phyloP scores from a whole-genome alignment of 2,329 filamentous ascomycete species.

The Mycosphaerella sp. region DNA sequence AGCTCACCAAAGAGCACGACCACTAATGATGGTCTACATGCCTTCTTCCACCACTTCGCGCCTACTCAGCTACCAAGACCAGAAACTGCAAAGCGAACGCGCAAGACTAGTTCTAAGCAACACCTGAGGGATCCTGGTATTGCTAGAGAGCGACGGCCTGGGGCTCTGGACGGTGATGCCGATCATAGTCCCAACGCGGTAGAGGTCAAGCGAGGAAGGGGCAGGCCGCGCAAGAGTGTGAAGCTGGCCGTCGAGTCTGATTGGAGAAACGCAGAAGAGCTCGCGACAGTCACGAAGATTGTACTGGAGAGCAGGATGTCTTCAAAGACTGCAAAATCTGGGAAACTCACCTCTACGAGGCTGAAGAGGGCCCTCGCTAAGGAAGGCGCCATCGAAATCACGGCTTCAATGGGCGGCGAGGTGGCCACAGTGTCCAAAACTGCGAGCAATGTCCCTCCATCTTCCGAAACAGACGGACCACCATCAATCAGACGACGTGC shows the following conservation, averaged over 20 bases:
- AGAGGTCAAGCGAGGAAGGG: background rate
- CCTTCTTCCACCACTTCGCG: constrained; percentile 4
- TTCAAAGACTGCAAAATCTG: background rate
- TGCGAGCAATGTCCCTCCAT: background rate
- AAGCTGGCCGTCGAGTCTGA: background rate
- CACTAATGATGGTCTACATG: background rate
- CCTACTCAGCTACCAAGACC: background rate
- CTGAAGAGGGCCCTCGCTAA: background rate
- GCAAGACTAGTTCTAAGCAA: background rate
- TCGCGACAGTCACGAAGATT: background rate
- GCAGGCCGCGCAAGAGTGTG: background rate
- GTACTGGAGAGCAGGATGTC: background rate
- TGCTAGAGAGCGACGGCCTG: background rate
- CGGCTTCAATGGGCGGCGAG: too few species aligned
- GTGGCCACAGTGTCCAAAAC: background rate
- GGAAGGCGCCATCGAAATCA: background rate
- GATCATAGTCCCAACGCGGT: background rate
- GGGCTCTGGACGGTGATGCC: background rate
- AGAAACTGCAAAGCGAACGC: background rate
- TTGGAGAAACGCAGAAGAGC: background rate
- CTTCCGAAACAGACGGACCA: too few species aligned
- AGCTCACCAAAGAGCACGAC: background rate
- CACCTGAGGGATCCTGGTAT: background rate
- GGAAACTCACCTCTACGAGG: background rate
- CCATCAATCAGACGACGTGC: too few species aligned